Evolutionary conservation across 371 early-diverging fungal species (phyloP).

Genomic region (Haplosporangium sp.): DNA sequence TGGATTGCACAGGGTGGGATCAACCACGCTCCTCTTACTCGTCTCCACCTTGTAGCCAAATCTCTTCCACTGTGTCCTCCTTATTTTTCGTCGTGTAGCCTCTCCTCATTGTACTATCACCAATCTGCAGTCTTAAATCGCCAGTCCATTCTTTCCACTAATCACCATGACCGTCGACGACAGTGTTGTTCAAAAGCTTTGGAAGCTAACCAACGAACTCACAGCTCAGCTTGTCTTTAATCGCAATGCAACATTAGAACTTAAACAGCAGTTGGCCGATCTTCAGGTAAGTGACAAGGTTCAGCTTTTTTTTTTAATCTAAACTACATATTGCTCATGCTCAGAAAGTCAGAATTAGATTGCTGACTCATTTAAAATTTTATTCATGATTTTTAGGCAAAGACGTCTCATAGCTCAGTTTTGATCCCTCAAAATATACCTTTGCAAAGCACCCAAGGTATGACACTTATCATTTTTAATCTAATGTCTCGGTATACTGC

Average conservation of each 20-base stretch:
- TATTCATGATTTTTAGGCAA: slow-evolving; percentile 15
- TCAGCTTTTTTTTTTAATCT: background rate
- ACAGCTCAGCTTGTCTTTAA: slow-evolving; percentile 55
- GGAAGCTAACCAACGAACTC: slow-evolving; percentile 57
- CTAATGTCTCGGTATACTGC: background rate
- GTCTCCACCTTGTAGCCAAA: slow-evolving; percentile 1
- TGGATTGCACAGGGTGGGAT: background rate
- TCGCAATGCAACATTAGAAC: slow-evolving; percentile 44
- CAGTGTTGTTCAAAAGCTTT: slow-evolving; percentile 48
- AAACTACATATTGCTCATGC: too few relatives aligned
- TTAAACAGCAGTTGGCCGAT: slow-evolving; percentile 50
- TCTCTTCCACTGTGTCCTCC: slow-evolving; percentile 4
- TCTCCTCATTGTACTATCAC: background rate
- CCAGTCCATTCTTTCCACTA: background rate
- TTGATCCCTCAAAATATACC: slow-evolving; percentile 14
- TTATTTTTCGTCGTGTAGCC: slow-evolving; percentile 1
- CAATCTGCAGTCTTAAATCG: background rate
- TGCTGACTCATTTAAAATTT: background rate
- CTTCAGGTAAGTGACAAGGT: slow-evolving; percentile 8
- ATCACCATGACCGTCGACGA: slow-evolving; percentile 52
- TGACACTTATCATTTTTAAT: background rate
- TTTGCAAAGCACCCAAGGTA: slow-evolving; percentile 20
- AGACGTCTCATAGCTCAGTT: slow-evolving; percentile 21
- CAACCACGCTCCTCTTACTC: slow-evolving; percentile 4
- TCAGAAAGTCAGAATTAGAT: background rate